Conservation (phyloP, 2,329 filamentous ascomycete species). For the Sporothrix inflata region DNA sequence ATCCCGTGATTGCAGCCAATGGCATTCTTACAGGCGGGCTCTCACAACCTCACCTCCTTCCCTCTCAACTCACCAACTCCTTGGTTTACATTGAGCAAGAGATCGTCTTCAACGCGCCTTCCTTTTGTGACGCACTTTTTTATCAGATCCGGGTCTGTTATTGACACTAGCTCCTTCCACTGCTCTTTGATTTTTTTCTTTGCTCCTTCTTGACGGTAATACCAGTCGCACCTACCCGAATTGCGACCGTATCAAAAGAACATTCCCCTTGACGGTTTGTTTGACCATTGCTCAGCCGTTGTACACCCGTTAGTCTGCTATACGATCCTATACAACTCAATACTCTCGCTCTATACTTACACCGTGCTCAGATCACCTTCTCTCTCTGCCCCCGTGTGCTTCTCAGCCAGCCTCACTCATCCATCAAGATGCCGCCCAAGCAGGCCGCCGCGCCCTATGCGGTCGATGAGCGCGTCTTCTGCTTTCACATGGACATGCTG, state of each 20-base stretch:
- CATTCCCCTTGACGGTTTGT: background rate
- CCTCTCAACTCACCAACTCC: slow-evolving; percentile 10
- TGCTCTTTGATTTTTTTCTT: background rate
- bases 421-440: slow-evolving; percentile 39
- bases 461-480: slow-evolving; percentile 93
- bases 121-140: background rate
- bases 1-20: slow-evolving; percentile 23
- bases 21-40: background rate
- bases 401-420: background rate
- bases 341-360: background rate
- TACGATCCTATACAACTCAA: background rate
- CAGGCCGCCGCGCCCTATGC: slow-evolving; percentile 54
- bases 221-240: background rate
- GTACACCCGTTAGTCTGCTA: background rate
- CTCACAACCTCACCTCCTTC: slow-evolving; percentile 15
- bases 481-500: slow-evolving; percentile 95
- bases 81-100: background rate
- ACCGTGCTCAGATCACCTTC: background rate
- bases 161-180: background rate
- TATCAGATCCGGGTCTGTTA: background rate
- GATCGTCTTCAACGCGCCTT: background rate
- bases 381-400: background rate
- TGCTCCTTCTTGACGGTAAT: background rate
- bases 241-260: background rate
- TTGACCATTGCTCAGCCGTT: background rate